Conservation (phyloP, 208 protist genomes). For the Trypanosoma boissoni region DNA sequence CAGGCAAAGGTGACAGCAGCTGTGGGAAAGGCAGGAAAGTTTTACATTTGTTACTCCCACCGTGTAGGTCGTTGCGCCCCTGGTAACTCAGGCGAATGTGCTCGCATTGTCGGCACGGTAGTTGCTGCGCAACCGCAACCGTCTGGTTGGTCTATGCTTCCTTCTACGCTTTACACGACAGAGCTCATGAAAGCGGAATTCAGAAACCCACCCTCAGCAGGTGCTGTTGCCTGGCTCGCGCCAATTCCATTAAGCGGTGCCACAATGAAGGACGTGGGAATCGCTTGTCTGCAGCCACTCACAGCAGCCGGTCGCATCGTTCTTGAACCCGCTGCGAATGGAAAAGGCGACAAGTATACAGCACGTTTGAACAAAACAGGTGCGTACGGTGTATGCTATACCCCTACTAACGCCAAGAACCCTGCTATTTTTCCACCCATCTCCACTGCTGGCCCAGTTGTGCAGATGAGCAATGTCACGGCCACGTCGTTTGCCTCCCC, state of each 20-base stretch:
- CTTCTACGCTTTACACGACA: slow-evolving; percentile 54
- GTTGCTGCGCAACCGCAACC: slow-evolving; percentile 41
- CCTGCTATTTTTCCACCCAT: slow-evolving; percentile 56
- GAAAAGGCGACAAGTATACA: slow-evolving; percentile 27
- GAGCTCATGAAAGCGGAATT: slow-evolving; percentile 32
- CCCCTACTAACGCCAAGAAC: not conserved
- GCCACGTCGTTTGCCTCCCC: slow-evolving; percentile 28
- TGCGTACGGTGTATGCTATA: slow-evolving; percentile 74
- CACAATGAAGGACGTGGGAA: slow-evolving; percentile 44
- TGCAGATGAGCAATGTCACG: slow-evolving; percentile 45
- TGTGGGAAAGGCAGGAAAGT: slow-evolving; percentile 48
- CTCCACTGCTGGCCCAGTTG: slow-evolving; percentile 43
- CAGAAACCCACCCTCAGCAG: slow-evolving; percentile 21
- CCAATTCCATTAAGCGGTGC: not conserved
- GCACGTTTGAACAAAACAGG: slow-evolving; percentile 15
- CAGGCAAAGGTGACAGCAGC: slow-evolving; percentile 38
- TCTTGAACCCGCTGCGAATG: slow-evolving; percentile 31
- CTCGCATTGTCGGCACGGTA: slow-evolving; percentile 68
- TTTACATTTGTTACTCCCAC: slow-evolving; percentile 82
- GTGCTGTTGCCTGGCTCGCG: not conserved
- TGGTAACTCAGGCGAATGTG: slow-evolving; percentile 45
- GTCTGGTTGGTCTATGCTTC: slow-evolving; percentile 46
- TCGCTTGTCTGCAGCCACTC: slow-evolving; percentile 30
- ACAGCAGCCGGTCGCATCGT: slow-evolving; percentile 15
- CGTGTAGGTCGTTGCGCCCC: slow-evolving; percentile 34